phyloP scores from a whole-genome alignment of 2,329 filamentous ascomycete genomes.

The Trichoderma sp. region DNA sequence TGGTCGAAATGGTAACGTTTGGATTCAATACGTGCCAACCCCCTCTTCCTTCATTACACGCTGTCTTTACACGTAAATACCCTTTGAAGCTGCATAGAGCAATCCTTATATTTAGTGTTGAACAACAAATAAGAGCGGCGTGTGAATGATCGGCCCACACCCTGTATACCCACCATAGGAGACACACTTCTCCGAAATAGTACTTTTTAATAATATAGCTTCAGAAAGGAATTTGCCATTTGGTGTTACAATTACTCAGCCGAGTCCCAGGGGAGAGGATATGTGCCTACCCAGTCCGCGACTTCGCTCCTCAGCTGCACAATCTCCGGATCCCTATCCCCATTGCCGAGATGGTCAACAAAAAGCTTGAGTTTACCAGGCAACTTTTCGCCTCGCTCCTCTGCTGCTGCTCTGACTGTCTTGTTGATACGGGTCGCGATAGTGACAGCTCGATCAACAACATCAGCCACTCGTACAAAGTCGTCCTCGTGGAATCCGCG shows the following conservation, averaged over 20 bases:
- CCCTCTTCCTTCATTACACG: neutral
- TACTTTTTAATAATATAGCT: neutral
- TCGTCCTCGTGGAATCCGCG: slow-evolving; percentile 87
- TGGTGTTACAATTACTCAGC: slow-evolving; percentile 25
- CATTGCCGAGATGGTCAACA: slow-evolving; percentile 65
- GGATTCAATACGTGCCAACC: neutral
- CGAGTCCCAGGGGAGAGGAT: slow-evolving; percentile 66
- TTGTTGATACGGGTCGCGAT: slow-evolving; percentile 76
- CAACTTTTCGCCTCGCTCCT: slow-evolving; percentile 65
- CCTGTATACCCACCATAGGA: neutral
- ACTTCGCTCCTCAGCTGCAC: slow-evolving; percentile 71
- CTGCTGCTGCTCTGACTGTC: slow-evolving; percentile 65
- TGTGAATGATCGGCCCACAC: neutral
- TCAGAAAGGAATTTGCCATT: neutral
- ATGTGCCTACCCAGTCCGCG: slow-evolving; percentile 75
- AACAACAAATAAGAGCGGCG: neutral
- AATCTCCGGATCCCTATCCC: slow-evolving; percentile 67
- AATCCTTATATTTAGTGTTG: neutral
- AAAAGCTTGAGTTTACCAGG: slow-evolving; percentile 65
- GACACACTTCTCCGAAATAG: neutral
- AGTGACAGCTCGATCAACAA: slow-evolving; percentile 78
- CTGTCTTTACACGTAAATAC: neutral
- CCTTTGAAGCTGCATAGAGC: neutral
- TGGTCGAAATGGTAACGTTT: neutral
- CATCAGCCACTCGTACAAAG: slow-evolving; percentile 81